These are phyloP conservation scores for Aspergillus calidoustus DNA, from an alignment of 2,329 filamentous ascomycete species.

Conservation along the genomic window DNA sequence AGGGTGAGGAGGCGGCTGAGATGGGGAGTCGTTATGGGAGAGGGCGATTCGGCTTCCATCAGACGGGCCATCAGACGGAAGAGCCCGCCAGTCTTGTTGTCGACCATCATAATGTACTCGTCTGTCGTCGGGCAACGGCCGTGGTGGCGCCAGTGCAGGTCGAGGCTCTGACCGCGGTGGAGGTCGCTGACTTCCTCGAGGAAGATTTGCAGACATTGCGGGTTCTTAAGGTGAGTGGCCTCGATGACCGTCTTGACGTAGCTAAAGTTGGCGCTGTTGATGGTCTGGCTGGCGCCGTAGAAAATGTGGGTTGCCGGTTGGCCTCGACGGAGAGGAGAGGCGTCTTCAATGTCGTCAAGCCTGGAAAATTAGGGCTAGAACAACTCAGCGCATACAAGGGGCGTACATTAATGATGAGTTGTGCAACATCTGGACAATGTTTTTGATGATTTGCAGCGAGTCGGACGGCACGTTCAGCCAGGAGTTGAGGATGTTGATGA, in stretches of 20 bases:
- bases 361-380: conserved; percentile 13
- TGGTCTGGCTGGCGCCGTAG: conserved; percentile 50
- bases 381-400: not conserved
- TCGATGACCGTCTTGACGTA: conserved; percentile 46
- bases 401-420: conserved; percentile 43
- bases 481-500: conserved; percentile 44
- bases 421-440: conserved; percentile 44
- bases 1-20: conserved; percentile 67
- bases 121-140: conserved; percentile 42
- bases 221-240: conserved; percentile 35
- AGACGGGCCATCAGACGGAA: conserved; percentile 44
- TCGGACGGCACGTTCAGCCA: conserved; percentile 41
- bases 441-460: conserved; percentile 38
- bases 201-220: conserved; percentile 41
- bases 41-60: conserved; percentile 38
- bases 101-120: conserved; percentile 49
- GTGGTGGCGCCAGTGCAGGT: conserved; percentile 46
- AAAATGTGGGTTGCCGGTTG: conserved; percentile 49
- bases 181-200: conserved; percentile 43
- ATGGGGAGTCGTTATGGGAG: conserved; percentile 28
- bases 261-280: conserved; percentile 53
- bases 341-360: conserved; percentile 53
- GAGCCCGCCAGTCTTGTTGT: conserved; percentile 47
- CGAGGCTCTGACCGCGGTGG: conserved; percentile 47
- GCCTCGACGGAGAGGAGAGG: conserved; percentile 47